These are phyloP conservation scores for Aphanomyces cochlioides DNA, from an alignment of 352 stramenopile genomes.

Conservation along the genomic window DNA sequence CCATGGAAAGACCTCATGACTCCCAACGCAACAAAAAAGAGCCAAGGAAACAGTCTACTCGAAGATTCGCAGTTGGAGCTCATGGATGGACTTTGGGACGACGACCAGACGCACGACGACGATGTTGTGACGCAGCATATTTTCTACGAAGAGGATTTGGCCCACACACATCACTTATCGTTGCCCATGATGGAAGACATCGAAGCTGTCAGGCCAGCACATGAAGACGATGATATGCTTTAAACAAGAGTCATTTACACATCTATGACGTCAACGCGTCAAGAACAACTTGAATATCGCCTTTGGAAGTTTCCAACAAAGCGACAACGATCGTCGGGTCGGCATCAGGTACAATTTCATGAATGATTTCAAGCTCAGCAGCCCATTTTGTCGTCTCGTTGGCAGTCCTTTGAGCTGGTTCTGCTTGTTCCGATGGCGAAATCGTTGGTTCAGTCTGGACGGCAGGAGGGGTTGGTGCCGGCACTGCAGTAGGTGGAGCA, in stretches of 20 bases:
- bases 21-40: neutral
- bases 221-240: constrained; percentile 3
- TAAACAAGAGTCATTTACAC: neutral
- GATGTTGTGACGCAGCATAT: neutral
- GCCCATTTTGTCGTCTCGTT: constrained; percentile 57
- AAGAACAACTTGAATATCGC: constrained; percentile 76
- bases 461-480: neutral
- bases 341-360: constrained; percentile 66
- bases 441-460: constrained; percentile 39
- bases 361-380: constrained; percentile 59
- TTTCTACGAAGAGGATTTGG: constrained; percentile 15
- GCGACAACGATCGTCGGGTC: constrained; percentile 49
- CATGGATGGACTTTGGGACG: constrained; percentile 23
- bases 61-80: neutral
- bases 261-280: constrained; percentile 58
- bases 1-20: neutral
- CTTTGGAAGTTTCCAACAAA: constrained; percentile 71
- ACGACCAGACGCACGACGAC: neutral
- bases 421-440: constrained; percentile 33
- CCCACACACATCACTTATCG: constrained; percentile 2
- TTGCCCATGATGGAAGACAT: neutral
- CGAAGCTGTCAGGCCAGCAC: neutral
- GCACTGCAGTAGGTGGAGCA: neutral
- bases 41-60: neutral
- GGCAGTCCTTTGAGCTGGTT: constrained; percentile 37